Evolutionary conservation across 2,329 filamentous ascomycete genomes (phyloP).

Genomic region (Fusarium sp.): DNA sequence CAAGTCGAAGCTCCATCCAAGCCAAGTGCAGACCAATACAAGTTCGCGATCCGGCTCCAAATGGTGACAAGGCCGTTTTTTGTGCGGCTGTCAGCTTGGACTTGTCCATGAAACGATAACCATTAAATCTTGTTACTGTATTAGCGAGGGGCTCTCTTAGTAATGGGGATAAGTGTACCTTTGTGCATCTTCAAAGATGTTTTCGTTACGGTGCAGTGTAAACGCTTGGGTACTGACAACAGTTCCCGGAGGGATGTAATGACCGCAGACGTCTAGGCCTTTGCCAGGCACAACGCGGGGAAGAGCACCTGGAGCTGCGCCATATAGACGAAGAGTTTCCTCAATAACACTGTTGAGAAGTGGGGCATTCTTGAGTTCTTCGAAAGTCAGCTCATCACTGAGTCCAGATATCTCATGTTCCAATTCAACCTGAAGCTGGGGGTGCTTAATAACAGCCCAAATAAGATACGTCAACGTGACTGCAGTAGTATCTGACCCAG

Average conservation of each 20-base stretch:
- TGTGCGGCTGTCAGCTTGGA: not conserved
- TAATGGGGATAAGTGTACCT: not conserved
- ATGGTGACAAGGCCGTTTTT: slow-evolving; percentile 5
- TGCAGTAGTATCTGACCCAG: slow-evolving; percentile 26
- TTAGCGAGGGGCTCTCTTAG: fast-evolving
- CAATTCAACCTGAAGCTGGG: not conserved
- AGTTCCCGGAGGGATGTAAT: not conserved
- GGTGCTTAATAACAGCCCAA: slow-evolving; percentile 21
- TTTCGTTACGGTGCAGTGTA: slow-evolving; percentile 12
- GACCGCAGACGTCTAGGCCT: not conserved
- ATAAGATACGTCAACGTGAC: slow-evolving; percentile 27
- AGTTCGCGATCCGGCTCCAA: slow-evolving; percentile 23
- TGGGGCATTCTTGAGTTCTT: slow-evolving; percentile 2
- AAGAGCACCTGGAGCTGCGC: slow-evolving; percentile 26
- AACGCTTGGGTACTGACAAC: slow-evolving; percentile 31
- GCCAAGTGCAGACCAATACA: slow-evolving; percentile 34
- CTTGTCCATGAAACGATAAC: not conserved
- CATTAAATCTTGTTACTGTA: fast-evolving
- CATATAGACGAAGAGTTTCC: slow-evolving; percentile 30
- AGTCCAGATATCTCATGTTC: slow-evolving; percentile 5
- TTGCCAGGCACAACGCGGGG: slow-evolving; percentile 7
- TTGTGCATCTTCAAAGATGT: not conserved
- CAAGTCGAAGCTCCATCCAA: slow-evolving; percentile 30
- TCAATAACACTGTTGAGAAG: slow-evolving; percentile 28
- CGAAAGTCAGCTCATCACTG: not conserved